Percentiles rank a stretch among this genome's conserved stretches.
Conservation (phyloP, 2,329 filamentous ascomycete species). For the Claviceps sp. region DNA sequence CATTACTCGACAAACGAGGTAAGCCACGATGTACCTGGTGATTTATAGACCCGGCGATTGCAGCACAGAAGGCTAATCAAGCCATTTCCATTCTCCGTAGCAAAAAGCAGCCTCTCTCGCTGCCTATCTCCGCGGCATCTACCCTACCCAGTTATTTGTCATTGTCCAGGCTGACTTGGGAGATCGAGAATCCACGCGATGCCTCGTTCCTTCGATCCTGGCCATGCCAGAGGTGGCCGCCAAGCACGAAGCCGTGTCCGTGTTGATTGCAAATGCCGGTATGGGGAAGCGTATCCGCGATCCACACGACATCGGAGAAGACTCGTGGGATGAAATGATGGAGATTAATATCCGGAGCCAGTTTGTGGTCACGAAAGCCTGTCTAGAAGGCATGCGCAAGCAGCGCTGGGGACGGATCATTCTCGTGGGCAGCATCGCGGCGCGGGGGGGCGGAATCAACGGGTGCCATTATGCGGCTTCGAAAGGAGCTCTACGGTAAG, state of each 20-base stretch:
- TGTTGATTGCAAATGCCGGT: slow-evolving; percentile 6
- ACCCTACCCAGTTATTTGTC: slow-evolving; percentile 4
- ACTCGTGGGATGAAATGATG: slow-evolving; percentile 6
- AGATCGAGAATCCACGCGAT: slow-evolving; percentile 4
- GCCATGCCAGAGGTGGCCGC: neutral
- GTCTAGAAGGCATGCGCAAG: slow-evolving; percentile 5
- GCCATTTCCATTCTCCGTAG: neutral
- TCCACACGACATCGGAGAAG: slow-evolving; percentile 1
- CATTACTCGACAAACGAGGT: slow-evolving; percentile 6
- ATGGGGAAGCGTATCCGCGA: slow-evolving; percentile 6
- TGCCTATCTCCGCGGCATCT: neutral
- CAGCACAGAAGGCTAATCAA: neutral
- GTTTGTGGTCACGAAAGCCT: slow-evolving; percentile 6
- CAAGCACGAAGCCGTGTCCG: slow-evolving; percentile 2
- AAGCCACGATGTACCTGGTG: neutral
- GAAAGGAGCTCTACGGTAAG: slow-evolving; percentile 6
- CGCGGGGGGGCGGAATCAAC: slow-evolving; percentile 5
- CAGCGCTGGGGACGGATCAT: slow-evolving; percentile 6
- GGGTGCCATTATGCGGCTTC: slow-evolving; percentile 7
- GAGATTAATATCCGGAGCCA: slow-evolving; percentile 5
- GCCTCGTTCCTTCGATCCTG: neutral
- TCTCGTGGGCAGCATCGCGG: slow-evolving; percentile 5
- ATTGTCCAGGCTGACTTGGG: slow-evolving; percentile 3
- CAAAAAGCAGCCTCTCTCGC: slow-evolving; percentile 3
- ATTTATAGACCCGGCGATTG: too few species aligned